Conservation (phyloP, 805 yeast genomes). For the Candida patagonica region DNA sequence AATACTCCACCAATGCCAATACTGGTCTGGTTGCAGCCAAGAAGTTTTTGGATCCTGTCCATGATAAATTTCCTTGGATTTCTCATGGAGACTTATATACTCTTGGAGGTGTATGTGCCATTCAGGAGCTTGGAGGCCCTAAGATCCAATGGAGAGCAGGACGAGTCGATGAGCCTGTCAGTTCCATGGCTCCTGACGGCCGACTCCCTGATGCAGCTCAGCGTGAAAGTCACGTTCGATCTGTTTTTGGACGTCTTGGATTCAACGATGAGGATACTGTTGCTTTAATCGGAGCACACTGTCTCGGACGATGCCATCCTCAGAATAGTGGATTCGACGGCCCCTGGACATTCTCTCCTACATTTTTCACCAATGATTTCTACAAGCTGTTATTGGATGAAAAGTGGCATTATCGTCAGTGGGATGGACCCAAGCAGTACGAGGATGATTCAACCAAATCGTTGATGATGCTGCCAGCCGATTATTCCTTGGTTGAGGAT, state of each 20-base stretch:
- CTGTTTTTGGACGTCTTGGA: slow-evolving; percentile 56
- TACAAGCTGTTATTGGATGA: slow-evolving; percentile 47
- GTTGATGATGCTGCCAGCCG: slow-evolving; percentile 76
- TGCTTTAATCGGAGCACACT: slow-evolving; percentile 67
- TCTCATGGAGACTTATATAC: slow-evolving; percentile 75
- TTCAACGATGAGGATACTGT: slow-evolving; percentile 65
- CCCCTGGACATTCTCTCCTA: slow-evolving; percentile 77
- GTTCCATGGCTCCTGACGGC: slow-evolving; percentile 51
- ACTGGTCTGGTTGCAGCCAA: slow-evolving; percentile 54
- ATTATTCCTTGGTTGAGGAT: slow-evolving; percentile 52
- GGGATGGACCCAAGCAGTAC: slow-evolving; percentile 57
- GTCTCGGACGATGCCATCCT: slow-evolving; percentile 67
- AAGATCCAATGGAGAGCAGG: slow-evolving; percentile 72
- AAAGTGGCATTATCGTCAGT: slow-evolving; percentile 44
- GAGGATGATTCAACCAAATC: slow-evolving; percentile 44
- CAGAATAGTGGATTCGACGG: slow-evolving; percentile 58
- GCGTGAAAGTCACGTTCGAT: slow-evolving; percentile 56
- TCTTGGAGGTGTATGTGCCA: slow-evolving; percentile 66
- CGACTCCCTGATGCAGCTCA: slow-evolving; percentile 65
- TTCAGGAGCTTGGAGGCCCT: slow-evolving; percentile 76
- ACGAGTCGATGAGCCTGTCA: slow-evolving; percentile 48
- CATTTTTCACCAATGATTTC: slow-evolving; percentile 61
- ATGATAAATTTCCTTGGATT: slow-evolving; percentile 55
- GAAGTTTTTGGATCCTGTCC: slow-evolving; percentile 47
- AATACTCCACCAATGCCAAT: slow-evolving; percentile 48